These are phyloP conservation scores for Chaetomium olivaceum DNA, from an alignment of 2,329 filamentous ascomycete genomes.

Conservation along the genomic window DNA sequence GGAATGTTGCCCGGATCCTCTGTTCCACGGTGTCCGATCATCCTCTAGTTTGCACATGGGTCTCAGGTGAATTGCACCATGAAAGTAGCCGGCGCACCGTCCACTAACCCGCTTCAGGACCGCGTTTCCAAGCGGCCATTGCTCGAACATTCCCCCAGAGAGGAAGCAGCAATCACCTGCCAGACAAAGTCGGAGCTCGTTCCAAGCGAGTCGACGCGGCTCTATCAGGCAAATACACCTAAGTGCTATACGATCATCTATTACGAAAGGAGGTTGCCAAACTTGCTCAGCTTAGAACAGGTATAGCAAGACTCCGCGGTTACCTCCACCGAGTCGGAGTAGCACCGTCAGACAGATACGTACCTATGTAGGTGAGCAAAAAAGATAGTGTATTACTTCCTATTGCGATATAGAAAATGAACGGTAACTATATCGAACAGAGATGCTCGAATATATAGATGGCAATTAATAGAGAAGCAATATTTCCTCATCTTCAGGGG, in stretches of 20 bases:
- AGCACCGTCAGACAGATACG: background rate
- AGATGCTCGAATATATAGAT: background rate
- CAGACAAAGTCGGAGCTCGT: background rate
- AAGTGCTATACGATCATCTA: no score
- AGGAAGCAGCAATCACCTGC: background rate
- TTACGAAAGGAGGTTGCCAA: no score
- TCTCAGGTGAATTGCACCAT: conserved; percentile 16
- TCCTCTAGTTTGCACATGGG: background rate
- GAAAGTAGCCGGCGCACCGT: conserved; percentile 21
- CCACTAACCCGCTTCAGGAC: conserved; percentile 17
- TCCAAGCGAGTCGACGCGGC: no score
- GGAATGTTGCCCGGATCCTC: background rate
- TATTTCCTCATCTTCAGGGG: background rate
- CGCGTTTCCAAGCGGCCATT: conserved; percentile 18
- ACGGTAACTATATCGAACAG: background rate
- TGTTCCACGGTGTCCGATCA: background rate
- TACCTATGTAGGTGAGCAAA: background rate
- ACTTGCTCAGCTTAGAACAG: background rate
- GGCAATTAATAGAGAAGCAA: background rate
- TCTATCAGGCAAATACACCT: no score
- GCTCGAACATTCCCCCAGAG: conserved; percentile 4
- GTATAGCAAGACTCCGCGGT: background rate
- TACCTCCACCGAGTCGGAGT: background rate
- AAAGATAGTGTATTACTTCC: background rate
- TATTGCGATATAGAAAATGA: background rate